These are phyloP conservation scores for Pseudophaeomoniella oleicola DNA, from an alignment of 2,329 filamentous ascomycete genomes.

Conservation along the genomic window DNA sequence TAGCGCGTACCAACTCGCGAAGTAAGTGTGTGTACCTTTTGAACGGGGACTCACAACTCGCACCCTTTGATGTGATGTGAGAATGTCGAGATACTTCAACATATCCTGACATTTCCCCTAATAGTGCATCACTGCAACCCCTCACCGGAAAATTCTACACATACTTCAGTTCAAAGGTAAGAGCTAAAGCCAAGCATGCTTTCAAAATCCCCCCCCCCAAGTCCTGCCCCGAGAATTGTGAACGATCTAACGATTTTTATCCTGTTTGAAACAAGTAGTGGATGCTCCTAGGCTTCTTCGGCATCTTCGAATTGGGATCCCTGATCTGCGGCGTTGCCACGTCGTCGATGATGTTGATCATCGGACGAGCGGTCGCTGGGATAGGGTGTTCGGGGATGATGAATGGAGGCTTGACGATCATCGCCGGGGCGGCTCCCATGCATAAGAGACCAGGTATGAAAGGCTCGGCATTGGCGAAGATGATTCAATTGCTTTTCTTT, in stretches of 20 bases:
- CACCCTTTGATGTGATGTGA: neutral
- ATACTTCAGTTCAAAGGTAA: constrained; percentile 21
- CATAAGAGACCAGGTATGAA: constrained; percentile 13
- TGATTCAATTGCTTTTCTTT: neutral
- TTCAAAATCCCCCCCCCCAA: too few species aligned
- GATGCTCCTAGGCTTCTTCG: constrained; percentile 14
- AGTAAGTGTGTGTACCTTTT: constrained; percentile 7
- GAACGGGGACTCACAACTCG: too few species aligned
- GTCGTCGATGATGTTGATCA: constrained; percentile 16
- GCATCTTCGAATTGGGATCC: constrained; percentile 16
- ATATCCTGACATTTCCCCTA: constrained; percentile 6
- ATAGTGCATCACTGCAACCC: constrained; percentile 35
- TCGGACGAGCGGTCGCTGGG: constrained; percentile 16
- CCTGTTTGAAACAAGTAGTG: constrained; percentile 6
- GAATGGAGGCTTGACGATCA: constrained; percentile 15
- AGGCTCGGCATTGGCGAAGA: neutral
- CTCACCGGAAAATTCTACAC: constrained; percentile 38
- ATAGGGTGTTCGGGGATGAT: constrained; percentile 14
- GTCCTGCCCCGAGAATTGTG: neutral
- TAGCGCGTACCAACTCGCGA: constrained; percentile 25
- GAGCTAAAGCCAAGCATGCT: constrained; percentile 4
- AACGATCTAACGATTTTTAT: neutral
- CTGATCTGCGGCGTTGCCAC: constrained; percentile 14
- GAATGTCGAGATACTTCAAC: neutral
- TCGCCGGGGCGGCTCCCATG: constrained; percentile 12